A percentile compares a stretch with the other conserved stretches of the same genome.
Evolutionary conservation across 371 early-diverging fungal species (phyloP).

Genomic region (Apophysomyces elegans): DNA sequence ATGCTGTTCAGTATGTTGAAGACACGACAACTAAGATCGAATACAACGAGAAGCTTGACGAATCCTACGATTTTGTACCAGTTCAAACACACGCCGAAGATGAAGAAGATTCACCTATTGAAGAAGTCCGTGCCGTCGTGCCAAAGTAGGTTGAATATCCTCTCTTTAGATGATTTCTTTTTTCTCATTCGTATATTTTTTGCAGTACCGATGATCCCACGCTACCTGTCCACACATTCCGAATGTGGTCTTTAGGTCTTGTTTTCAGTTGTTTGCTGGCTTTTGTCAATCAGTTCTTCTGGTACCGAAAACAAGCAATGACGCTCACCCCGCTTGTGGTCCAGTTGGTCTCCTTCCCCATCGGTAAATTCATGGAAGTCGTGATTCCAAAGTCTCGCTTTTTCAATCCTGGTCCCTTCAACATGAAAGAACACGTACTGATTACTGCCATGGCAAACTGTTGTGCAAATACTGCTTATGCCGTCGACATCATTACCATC

Average conservation of each 20-base stretch:
- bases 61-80: conserved; percentile 7
- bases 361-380: conserved; percentile 67
- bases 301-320: conserved; percentile 65
- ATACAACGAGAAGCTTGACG: conserved; percentile 12
- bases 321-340: conserved; percentile 52
- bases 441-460: conserved; percentile 71
- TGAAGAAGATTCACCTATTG: conserved; percentile 76
- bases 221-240: conserved; percentile 75
- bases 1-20: not conserved
- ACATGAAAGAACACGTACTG: conserved; percentile 86
- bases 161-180: conserved; percentile 2
- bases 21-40: conserved; percentile 14
- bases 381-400: conserved; percentile 56
- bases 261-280: conserved; percentile 62
- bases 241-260: conserved; percentile 72
- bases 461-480: conserved; percentile 64
- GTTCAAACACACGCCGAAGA: conserved; percentile 22
- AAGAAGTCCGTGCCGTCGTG: conserved; percentile 73
- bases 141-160: conserved; percentile 42
- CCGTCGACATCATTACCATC: conserved; percentile 74
- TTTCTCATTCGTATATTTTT: not conserved
- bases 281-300: conserved; percentile 81
- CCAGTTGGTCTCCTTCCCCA: conserved; percentile 66
- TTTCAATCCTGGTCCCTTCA: conserved; percentile 86
- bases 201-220: conserved; percentile 66